phyloP scores from a whole-genome alignment of 2,329 filamentous ascomycete genomes.

The Graphilbum sp. region DNA sequence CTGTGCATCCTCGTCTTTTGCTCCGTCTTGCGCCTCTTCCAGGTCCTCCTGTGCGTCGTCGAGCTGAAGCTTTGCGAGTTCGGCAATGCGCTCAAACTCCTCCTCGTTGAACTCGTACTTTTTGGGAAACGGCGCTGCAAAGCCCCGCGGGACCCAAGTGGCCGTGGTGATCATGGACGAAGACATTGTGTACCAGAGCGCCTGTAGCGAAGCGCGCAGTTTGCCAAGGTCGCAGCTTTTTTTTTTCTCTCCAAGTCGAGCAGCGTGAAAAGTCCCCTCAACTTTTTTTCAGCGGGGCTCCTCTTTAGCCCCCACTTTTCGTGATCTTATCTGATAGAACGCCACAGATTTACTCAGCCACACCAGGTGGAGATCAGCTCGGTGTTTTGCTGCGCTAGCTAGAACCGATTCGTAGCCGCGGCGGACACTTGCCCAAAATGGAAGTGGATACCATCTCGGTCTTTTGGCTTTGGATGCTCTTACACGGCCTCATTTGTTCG shows the following conservation, averaged over 20 bases:
- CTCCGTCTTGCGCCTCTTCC: constrained; percentile 42
- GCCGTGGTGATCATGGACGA: constrained; percentile 61
- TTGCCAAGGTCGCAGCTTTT: neutral
- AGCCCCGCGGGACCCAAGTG: constrained; percentile 61
- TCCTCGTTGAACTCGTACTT: constrained; percentile 63
- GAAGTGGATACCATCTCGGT: no score
- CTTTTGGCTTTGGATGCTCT: no score
- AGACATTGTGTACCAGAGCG: no score
- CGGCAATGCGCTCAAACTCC: constrained; percentile 60
- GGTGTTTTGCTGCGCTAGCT: no score
- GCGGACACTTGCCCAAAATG: no score
- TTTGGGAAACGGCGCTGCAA: constrained; percentile 57
- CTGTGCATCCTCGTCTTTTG: neutral
- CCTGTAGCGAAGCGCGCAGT: no score
- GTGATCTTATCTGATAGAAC: constrained; percentile 21
- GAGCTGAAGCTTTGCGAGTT: constrained; percentile 61
- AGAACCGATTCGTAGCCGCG: no score
- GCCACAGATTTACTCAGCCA: constrained; percentile 1
- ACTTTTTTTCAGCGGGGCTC: constrained; percentile 20
- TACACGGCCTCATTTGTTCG: no score
- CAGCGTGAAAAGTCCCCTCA: constrained; percentile 5
- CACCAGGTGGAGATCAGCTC: no score
- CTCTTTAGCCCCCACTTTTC: no score
- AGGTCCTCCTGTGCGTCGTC: constrained; percentile 85
- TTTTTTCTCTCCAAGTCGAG: no score